A percentile compares a stretch with the other conserved stretches of the same genome.
Conservation (phyloP, 139 green algal genomes). For the Dunaliella primolecta region DNA sequence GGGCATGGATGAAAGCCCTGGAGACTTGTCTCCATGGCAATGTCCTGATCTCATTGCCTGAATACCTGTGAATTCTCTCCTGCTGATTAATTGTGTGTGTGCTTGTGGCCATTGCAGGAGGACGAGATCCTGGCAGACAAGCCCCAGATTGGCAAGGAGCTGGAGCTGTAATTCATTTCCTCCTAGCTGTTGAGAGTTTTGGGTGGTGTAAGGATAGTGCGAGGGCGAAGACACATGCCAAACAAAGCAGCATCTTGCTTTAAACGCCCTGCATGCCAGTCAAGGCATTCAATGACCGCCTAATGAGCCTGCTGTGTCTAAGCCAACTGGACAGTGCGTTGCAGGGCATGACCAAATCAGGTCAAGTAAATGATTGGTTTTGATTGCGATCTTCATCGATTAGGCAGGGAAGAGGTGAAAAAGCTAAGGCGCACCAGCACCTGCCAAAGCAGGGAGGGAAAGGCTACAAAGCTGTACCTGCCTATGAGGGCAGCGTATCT, state of each 20-base stretch:
- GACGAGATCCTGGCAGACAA: constrained; percentile 41
- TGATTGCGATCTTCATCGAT: not conserved
- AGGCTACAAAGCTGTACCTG: not conserved
- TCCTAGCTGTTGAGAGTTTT: not conserved
- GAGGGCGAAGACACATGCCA: not conserved
- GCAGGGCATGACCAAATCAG: not conserved
- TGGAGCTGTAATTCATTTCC: constrained; percentile 21
- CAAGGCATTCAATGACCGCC: not conserved
- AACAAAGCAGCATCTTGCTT: not conserved
- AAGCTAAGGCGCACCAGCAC: no score
- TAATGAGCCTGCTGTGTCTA: not conserved
- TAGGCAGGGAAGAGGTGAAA: not conserved
- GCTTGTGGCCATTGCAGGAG: constrained; percentile 40
- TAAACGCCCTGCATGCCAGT: not conserved
- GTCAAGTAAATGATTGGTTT: not conserved
- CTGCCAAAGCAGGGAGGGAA: not conserved
- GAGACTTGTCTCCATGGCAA: no score
- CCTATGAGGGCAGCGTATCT: not conserved
- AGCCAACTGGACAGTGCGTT: not conserved
- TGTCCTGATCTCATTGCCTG: no score
- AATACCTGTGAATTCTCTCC: no score
- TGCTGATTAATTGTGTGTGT: no score
- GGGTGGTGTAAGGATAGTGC: not conserved
- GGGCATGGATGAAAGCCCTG: no score
- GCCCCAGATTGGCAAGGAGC: constrained; percentile 40